phyloP scores from a whole-genome alignment of 495 filamentous ascomycete genomes.

The Penicillium cataractarum region DNA sequence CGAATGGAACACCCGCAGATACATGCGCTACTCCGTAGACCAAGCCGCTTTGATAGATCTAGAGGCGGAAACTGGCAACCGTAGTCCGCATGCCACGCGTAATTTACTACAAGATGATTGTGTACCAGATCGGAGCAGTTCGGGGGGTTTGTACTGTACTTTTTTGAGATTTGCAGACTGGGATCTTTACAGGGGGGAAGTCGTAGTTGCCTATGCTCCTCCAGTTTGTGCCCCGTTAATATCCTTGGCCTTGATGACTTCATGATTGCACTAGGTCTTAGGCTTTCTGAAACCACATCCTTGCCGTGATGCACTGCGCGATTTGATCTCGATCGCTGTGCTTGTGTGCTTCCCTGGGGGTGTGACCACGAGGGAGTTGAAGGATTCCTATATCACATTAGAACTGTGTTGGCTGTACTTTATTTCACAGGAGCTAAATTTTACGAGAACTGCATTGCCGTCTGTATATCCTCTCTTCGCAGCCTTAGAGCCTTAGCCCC shows the following conservation, averaged over 20 bases:
- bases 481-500: background rate
- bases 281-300: background rate
- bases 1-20: background rate
- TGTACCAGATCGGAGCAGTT: conserved; percentile 18
- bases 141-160: conserved; percentile 9
- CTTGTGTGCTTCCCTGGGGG: background rate
- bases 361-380: background rate
- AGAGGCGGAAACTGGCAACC: background rate
- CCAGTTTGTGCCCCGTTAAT: background rate
- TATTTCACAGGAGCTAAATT: background rate
- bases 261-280: background rate
- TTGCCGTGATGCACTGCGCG: background rate
- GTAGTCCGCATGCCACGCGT: background rate
- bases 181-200: conserved; percentile 9
- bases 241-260: background rate
- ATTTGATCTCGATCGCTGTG: background rate
- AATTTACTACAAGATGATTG: conserved; percentile 9
- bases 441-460: background rate
- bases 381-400: background rate
- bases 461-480: background rate
- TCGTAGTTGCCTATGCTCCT: background rate
- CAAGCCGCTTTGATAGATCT: background rate
- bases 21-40: too few species aligned
- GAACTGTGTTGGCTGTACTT: too few species aligned
- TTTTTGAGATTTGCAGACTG: conserved; percentile 4